Conservation (phyloP, 2,329 filamentous ascomycete species). For the Colletotrichum lupini region DNA sequence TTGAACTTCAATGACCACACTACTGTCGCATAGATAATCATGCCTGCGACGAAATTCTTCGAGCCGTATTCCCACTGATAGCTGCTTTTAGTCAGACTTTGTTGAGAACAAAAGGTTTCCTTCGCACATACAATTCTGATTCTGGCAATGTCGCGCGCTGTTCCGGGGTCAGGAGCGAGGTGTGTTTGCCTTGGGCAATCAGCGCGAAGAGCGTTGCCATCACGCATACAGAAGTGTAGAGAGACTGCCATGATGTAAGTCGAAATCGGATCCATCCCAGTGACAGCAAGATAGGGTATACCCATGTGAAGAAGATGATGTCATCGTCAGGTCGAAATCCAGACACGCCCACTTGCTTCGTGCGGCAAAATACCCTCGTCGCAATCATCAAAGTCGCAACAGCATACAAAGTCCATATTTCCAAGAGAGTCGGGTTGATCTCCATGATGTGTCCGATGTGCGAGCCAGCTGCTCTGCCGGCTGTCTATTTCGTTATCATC, state of each 20-base stretch:
- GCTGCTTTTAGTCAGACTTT: not conserved
- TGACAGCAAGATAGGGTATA: not conserved
- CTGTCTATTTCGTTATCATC: too few species aligned
- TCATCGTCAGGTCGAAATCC: conserved; percentile 49
- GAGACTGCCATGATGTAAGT: not conserved
- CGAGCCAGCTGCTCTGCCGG: not conserved
- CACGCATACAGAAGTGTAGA: conserved; percentile 4
- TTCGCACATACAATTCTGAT: conserved; percentile 37
- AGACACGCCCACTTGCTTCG: conserved; percentile 45
- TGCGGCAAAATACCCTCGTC: conserved; percentile 45
- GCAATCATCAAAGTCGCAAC: conserved; percentile 46
- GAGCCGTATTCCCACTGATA: conserved; percentile 45
- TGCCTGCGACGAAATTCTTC: conserved; percentile 47
- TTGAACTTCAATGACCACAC: conserved; percentile 54
- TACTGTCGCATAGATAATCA: conserved; percentile 47
- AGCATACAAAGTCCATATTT: conserved; percentile 51
- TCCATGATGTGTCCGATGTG: not conserved
- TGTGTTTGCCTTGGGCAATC: conserved; percentile 44
- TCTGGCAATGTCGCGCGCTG: conserved; percentile 44
- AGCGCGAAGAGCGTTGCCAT: conserved; percentile 39
- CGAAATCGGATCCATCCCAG: too few species aligned
- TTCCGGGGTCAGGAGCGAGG: conserved; percentile 43
- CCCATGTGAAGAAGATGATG: conserved; percentile 44
- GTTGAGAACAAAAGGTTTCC: not conserved
- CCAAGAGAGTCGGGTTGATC: conserved; percentile 37